These are phyloP conservation scores for Triticum monococcum DNA, from an alignment of 176 grass and related monocot species.

Conservation along the genomic window DNA sequence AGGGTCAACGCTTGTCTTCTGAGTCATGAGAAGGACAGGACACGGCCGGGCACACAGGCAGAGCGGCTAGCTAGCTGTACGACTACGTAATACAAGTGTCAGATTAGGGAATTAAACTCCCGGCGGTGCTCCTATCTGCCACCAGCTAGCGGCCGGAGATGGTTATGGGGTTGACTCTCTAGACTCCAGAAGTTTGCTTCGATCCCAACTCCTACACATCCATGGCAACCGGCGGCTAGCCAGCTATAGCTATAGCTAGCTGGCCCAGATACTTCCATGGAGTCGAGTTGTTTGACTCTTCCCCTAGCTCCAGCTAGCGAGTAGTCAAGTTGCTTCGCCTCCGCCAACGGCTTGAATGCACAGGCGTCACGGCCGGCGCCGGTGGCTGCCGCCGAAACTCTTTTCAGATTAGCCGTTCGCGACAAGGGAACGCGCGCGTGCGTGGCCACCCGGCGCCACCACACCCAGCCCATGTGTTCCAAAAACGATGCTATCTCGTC, in stretches of 20 bases:
- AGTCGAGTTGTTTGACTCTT: background rate
- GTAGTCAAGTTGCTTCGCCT: background rate
- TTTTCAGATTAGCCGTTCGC: background rate
- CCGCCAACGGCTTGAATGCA: background rate
- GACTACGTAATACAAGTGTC: background rate
- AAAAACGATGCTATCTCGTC: background rate
- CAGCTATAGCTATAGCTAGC: background rate
- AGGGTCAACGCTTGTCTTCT: background rate
- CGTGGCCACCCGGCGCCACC: background rate
- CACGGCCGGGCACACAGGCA: background rate
- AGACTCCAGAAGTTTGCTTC: background rate
- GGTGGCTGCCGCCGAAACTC: background rate
- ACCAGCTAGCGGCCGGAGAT: background rate
- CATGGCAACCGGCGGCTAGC: background rate
- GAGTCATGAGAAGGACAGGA: background rate
- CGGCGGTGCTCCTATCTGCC: background rate
- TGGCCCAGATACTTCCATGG: background rate
- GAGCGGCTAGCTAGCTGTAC: background rate
- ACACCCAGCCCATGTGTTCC: background rate
- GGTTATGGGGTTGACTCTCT: background rate
- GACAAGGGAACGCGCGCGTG: background rate
- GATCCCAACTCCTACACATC: background rate
- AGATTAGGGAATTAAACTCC: background rate
- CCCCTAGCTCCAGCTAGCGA: background rate
- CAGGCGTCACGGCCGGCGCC: background rate